Evolutionary conservation across 108 stramenopile genomes (phyloP), one percentile per base, ranked within the genome.

Genomic region (Skeletonema costatum): DNA sequence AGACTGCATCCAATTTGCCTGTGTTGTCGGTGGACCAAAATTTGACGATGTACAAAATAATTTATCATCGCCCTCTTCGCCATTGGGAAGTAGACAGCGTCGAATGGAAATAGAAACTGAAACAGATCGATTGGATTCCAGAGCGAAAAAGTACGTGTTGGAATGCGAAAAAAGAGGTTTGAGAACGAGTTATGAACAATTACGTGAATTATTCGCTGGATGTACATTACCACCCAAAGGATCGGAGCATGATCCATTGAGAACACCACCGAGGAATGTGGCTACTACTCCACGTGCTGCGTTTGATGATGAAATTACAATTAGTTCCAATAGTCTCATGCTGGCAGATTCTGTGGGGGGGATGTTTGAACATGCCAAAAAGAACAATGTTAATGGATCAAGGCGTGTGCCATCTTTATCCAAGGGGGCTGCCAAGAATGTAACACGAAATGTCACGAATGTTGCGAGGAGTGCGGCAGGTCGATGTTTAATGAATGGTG

Each of bases 1-100:
- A 65, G 94, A 95, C 73, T 86, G 87, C 64, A 74, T 95, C 4
- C 94, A 95, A 78, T 92, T 88, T 44, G 94, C 94, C 0, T 86
- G 83, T 25, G 90, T 94, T 2, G 71, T 89, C 19, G 86, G 79
- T 33, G 81, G 81, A 14, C 70, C 81, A 0, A 74, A 68, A 44
- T 82, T 82, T 42, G 75, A 71, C 21, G 32, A 82, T 41, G 16
- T 82, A 31, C 63, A 64, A 64, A 32, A 10, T 17, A 42, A 19
- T 17, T 0, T 46, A 33, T n/a, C 44, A 60, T 6, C 60, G 13
- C 61, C 14, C 41, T 41, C 8, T 68, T 70, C 33, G 70, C 53
- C 39, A 13, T 10, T 44, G 31, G 25, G 67, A 36, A 36, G 13
- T 19, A 56, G 66, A 60, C 41, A 25, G 33, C 33, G 61, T 17